A percentile compares a stretch with the other conserved stretches of the same genome.
Conservation (phyloP, 2,329 filamentous ascomycete species). For the Ophiostoma populinum region DNA sequence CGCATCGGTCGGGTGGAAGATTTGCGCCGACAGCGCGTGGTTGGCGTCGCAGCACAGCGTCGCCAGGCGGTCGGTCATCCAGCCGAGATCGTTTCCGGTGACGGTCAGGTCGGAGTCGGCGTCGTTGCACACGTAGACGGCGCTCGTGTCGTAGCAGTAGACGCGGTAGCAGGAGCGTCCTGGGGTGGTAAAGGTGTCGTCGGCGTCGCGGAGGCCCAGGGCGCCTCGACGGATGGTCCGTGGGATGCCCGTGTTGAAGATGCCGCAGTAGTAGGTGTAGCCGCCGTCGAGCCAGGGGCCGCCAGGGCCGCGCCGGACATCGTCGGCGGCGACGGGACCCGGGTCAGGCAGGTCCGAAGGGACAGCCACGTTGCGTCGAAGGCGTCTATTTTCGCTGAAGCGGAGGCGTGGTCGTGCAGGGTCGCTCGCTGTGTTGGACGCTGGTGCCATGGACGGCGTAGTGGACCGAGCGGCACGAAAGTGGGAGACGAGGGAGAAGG, state of each 20-base stretch:
- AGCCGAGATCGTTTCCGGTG: conserved; percentile 6
- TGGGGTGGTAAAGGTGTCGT: not conserved
- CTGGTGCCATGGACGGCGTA: no score
- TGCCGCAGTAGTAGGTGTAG: conserved; percentile 11
- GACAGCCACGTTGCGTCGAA: not conserved
- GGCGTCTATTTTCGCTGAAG: no score
- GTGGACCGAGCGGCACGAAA: no score
- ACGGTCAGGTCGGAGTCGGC: not conserved
- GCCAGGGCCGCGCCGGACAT: conserved; percentile 5
- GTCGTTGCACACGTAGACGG: conserved; percentile 11
- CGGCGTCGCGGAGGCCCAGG: conserved; percentile 1
- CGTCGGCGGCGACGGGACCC: not conserved
- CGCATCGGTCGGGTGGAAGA: conserved; percentile 9
- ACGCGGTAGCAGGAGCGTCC: conserved; percentile 7
- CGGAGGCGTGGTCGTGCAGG: no score
- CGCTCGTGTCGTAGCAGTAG: conserved; percentile 11
- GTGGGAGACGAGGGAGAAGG: no score
- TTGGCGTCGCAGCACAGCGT: conserved; percentile 10
- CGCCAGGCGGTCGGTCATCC: conserved; percentile 8
- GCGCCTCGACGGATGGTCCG: conserved; percentile 3
- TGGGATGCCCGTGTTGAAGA: conserved; percentile 9
- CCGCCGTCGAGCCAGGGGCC: conserved; percentile 8
- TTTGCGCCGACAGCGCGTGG: conserved; percentile 9
- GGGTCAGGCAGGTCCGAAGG: conserved; percentile 4
- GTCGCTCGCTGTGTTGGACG: no score